Conservation (phyloP, 2,329 filamentous ascomycete species). For the Lanzia echinophila region DNA sequence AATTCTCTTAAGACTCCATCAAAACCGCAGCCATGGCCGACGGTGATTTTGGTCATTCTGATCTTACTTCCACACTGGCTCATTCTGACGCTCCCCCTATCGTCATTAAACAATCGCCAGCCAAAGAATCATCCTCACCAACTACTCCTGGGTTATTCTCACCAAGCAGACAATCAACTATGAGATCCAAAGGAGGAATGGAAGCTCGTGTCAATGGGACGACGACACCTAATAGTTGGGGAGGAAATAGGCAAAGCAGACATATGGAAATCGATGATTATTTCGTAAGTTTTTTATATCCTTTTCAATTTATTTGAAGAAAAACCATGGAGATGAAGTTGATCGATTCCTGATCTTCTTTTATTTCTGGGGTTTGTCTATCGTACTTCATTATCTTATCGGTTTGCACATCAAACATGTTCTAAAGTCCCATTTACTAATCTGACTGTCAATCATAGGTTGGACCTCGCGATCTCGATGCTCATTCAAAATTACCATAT, state of each 20-base stretch:
- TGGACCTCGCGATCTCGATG: constrained; percentile 61
- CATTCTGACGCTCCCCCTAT: neutral
- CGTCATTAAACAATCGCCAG: neutral
- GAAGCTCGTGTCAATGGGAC: constrained; percentile 1
- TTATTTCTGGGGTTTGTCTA: neutral
- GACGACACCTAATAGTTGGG: constrained; percentile 5
- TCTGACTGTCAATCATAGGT: constrained; percentile 16
- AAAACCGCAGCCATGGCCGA: too few species aligned
- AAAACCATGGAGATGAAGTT: too few species aligned
- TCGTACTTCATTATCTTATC: too few species aligned
- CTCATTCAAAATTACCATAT: constrained; percentile 70
- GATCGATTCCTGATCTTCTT: too few species aligned
- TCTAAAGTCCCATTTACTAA: neutral
- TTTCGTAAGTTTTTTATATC: constrained; percentile 20
- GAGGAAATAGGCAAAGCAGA: neutral
- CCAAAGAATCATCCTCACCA: too few species aligned
- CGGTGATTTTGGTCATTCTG: too few species aligned
- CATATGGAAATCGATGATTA: constrained; percentile 21
- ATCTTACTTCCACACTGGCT: constrained; percentile 1
- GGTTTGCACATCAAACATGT: too few species aligned
- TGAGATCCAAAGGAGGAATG: constrained; percentile 4
- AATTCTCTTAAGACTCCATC: too few species aligned
- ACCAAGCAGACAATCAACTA: constrained; percentile 3
- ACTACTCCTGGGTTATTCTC: neutral
- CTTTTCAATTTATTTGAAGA: too few species aligned